Base-by-base conservation (phyloP, 2,329 filamentous ascomycete species). In the Microsporum canis region DNA sequence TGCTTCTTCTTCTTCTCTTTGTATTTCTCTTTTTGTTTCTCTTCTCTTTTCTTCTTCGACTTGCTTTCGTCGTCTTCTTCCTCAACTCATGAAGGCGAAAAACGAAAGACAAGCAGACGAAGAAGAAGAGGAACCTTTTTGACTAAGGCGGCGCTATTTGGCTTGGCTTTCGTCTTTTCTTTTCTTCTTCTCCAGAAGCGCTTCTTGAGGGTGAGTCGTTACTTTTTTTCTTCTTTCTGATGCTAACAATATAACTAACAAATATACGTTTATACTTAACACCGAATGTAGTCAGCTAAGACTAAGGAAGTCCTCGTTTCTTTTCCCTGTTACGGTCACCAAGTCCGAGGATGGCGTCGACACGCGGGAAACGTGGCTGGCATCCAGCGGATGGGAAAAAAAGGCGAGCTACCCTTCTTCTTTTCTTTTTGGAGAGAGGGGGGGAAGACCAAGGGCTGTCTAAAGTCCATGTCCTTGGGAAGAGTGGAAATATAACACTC, bases 121-220 rank as follows among this genome's bases (percentile, higher is more conserved):
- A 49, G 10, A 3, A 17, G 12, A n/a, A 36, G 49, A 31, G 51
- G 12, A 29, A 38, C 31, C 51, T 31, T 55, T 53, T 55, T 55
- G 51, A 55, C 51, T 55, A 55, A 55, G 31, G 51, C 51, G 17
- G 51, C 51, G 31, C 51, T 55, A 55, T 55, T 51, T 51, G 45
- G 45, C 45, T 51, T 51, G 45, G 45, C 45, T 51, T 51, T 47
- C 43, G 43, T 47, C 45, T 14, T 51, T 4, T 45, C 41, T 10
- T 45, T 45, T 45, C 14, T 29, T 27, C 27, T 47, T 27, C 34
- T 36, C 5, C 34, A 6, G 34, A 23, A 23, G 17, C 17, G 17
- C 17, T 23, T 23, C 17, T 23, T 23, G 17, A 23, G 17, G 17
- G 17, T 23, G 34, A 36, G 34, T 36, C 34, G 34, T 10, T 36